Evolutionary conservation across 108 stramenopile genomes (phyloP), one percentile per base, ranked within the genome.

Genomic region (Skeletonema menzelii): DNA sequence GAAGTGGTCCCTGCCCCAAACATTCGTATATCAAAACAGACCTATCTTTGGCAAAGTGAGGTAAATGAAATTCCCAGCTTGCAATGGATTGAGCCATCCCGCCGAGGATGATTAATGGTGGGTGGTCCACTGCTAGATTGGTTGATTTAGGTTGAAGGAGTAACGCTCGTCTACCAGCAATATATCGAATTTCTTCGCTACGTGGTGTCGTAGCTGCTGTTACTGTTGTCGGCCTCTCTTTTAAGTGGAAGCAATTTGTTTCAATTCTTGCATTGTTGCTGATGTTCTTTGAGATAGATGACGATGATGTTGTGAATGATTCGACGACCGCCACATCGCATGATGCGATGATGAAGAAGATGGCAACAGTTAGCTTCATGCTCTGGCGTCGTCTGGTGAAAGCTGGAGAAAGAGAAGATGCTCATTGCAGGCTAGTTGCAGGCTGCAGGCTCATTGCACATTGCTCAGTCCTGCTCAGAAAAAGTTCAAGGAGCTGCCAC

Each of bases 31-130:
- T 59, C 40, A 88, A 37, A 0, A 88, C 83, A 13, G 73, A 44
- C 56, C 85, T 66, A 46, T 63, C 26, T 44, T 56, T 65, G 31
- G 82, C 74, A 24, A 88, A 58, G 22, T 70, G 37, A 32, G 64
- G 60, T 20, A 84, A 28, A 61, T 88, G 85, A 70, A 72, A 73
- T 57, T 88, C 87, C 85, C 85, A 88, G 13, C 73, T 82, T 12
- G 85, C 40, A 31, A 80, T 88, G 26, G 80, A 84, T 65, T 88
- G 87, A 19, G 87, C 87, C 72, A 84, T 86, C 8, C 87, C 87
- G 19, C 85, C 85, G 1, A 88, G 26, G 11, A 88, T 34, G 13
- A 88, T 63, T 37, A 88, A 19, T 15, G 87, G 82, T 20, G 86
- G 86, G 46, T 76, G n/a, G 4, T 37, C 11, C 11, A 37, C 22